Conservation (phyloP, 2,329 filamentous ascomycete species). For the Fusarium tupiense region DNA sequence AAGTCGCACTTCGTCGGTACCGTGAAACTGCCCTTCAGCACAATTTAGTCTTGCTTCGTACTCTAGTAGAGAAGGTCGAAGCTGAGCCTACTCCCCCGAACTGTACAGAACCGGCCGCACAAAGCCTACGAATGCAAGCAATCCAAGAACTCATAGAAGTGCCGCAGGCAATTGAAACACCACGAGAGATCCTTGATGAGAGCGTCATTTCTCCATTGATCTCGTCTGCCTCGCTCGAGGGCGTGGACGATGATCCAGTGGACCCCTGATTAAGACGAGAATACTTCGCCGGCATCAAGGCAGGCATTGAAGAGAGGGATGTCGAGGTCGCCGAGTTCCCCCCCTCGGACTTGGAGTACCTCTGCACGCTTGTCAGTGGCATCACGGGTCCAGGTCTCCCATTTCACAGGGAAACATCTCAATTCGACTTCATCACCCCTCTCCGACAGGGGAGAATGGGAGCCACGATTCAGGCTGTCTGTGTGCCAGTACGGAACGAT, state of each 20-base stretch:
- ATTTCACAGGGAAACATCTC: background rate
- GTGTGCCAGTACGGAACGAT: accelerated
- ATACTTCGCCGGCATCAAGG: background rate
- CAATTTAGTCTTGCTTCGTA: background rate
- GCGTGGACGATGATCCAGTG: background rate
- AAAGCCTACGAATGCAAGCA: background rate
- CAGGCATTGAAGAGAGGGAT: background rate
- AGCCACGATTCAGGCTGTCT: background rate
- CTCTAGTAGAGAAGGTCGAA: background rate
- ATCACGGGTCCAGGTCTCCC: background rate
- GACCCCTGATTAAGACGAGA: background rate
- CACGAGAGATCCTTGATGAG: background rate
- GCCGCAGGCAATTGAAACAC: accelerated
- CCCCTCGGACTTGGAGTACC: accelerated
- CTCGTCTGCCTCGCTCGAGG: accelerated
- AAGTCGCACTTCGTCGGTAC: background rate
- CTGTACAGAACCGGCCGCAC: background rate
- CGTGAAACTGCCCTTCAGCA: accelerated
- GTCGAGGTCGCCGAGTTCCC: background rate
- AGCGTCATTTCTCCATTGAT: background rate
- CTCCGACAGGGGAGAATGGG: accelerated
- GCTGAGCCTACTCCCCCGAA: background rate
- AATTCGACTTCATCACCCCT: background rate
- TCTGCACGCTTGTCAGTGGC: background rate
- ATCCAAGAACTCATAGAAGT: background rate